Percentiles rank a stretch among this genome's conserved stretches.
phyloP scores from a whole-genome alignment of 495 filamentous ascomycete species.

The Eremomyces bilateralis region DNA sequence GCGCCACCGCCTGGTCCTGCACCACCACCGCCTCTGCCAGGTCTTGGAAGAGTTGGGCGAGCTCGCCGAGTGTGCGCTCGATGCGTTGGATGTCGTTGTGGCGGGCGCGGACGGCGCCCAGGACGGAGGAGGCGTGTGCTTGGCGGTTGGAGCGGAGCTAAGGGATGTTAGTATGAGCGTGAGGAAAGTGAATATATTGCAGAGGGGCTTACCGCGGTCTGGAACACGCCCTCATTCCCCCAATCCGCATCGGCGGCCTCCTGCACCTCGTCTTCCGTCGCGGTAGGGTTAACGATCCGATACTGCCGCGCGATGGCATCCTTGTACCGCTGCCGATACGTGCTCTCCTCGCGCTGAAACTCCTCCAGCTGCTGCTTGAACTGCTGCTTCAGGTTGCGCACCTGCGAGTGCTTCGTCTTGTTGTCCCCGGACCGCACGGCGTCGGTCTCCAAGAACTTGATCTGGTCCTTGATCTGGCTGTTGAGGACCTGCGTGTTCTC shows the following conservation, averaged over 20 bases:
- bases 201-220: constrained; percentile 35
- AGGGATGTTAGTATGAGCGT: constrained; percentile 7
- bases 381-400: constrained; percentile 36
- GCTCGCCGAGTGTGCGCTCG: constrained; percentile 40
- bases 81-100: constrained; percentile 57
- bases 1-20: constrained; percentile 20
- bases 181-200: background rate
- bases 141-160: constrained; percentile 49
- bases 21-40: constrained; percentile 41
- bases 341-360: constrained; percentile 41
- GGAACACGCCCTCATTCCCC: constrained; percentile 56
- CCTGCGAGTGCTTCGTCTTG: constrained; percentile 36
- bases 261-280: constrained; percentile 38
- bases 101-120: constrained; percentile 50
- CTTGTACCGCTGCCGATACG: constrained; percentile 40
- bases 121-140: constrained; percentile 38
- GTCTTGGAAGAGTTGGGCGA: constrained; percentile 42
- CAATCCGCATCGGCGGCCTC: constrained; percentile 44
- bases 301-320: constrained; percentile 56
- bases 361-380: constrained; percentile 40
- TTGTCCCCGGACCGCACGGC: constrained; percentile 32
- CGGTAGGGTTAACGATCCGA: constrained; percentile 53
- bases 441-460: constrained; percentile 44
- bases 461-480: constrained; percentile 41
- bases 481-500: constrained; percentile 43